phyloP scores from a whole-genome alignment of 2,329 filamentous ascomycete species.

The Colletotrichum magnum region DNA sequence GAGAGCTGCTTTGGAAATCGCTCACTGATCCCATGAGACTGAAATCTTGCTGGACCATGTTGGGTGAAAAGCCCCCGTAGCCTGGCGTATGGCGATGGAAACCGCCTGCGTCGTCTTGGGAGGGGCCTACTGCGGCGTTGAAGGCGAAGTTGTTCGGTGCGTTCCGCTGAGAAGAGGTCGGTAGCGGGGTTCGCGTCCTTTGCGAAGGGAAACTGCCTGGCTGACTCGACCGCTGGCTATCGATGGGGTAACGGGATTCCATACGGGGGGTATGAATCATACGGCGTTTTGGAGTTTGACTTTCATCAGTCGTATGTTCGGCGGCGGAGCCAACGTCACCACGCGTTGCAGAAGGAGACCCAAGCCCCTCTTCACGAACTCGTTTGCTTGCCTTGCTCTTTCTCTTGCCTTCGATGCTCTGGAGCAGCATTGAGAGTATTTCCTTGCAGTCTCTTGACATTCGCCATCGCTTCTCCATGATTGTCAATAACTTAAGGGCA shows the following conservation, averaged over 20 bases:
- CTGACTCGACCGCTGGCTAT: not conserved
- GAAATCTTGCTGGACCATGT: not conserved
- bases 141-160: not conserved
- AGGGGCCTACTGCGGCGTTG: not conserved
- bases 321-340: no score
- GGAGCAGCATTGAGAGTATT: conserved; percentile 25
- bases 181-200: not conserved
- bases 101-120: not conserved
- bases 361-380: not conserved
- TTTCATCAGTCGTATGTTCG: not conserved
- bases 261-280: not conserved
- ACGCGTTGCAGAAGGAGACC: not conserved
- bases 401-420: not conserved
- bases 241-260: not conserved
- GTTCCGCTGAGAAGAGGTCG: not conserved
- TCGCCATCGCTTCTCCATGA: conserved; percentile 24
- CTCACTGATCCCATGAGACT: not conserved
- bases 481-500: conserved; percentile 9
- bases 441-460: conserved; percentile 36
- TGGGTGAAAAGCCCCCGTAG: not conserved
- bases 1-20: not conserved
- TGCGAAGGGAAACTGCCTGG: not conserved
- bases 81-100: not conserved
- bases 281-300: not conserved
- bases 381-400: conserved; percentile 10